phyloP scores from a whole-genome alignment of 2,329 filamentous ascomycete genomes.

The Fusarium devonianum region DNA sequence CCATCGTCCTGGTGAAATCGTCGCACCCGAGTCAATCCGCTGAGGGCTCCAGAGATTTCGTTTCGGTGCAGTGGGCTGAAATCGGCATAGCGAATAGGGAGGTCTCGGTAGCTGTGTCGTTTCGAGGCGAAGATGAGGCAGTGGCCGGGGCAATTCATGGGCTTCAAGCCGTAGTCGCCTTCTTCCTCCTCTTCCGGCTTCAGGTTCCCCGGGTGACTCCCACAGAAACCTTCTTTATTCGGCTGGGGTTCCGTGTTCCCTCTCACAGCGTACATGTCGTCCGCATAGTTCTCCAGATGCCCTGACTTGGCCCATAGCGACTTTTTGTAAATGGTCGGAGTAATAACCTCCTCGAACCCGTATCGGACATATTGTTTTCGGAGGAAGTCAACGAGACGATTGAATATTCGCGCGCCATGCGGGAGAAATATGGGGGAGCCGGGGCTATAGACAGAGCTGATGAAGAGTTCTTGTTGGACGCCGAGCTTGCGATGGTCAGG shows the following conservation, averaged over 20 bases:
- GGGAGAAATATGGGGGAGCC: slow-evolving; percentile 87
- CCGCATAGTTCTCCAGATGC: slow-evolving; percentile 87
- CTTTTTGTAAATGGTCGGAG: slow-evolving; percentile 90
- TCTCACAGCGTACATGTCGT: slow-evolving; percentile 89
- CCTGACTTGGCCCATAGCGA: slow-evolving; percentile 86
- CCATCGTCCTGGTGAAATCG: slow-evolving; percentile 92
- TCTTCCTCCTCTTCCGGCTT: slow-evolving; percentile 61
- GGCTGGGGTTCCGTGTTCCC: slow-evolving; percentile 50
- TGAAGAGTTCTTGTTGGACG: slow-evolving; percentile 77
- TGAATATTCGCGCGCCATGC: slow-evolving; percentile 82
- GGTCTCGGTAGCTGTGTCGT: slow-evolving; percentile 76
- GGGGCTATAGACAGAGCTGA: slow-evolving; percentile 79
- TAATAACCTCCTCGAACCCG: slow-evolving; percentile 88
- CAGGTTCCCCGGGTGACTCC: slow-evolving; percentile 37
- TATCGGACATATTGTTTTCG: slow-evolving; percentile 84
- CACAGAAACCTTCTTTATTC: slow-evolving; percentile 42
- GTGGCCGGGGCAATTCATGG: slow-evolving; percentile 93
- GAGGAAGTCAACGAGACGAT: slow-evolving; percentile 81
- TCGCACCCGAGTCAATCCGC: slow-evolving; percentile 82
- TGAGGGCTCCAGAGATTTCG: slow-evolving; percentile 81
- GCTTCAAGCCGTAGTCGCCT: slow-evolving; percentile 83
- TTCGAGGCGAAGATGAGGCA: slow-evolving; percentile 82
- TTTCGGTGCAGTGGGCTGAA: slow-evolving; percentile 89
- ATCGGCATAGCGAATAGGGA: slow-evolving; percentile 85
- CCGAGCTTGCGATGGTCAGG: slow-evolving; percentile 68